These are phyloP conservation scores for Pseudomonodictys pantanalensis DNA, from an alignment of 495 filamentous ascomycete genomes.

Conservation along the genomic window DNA sequence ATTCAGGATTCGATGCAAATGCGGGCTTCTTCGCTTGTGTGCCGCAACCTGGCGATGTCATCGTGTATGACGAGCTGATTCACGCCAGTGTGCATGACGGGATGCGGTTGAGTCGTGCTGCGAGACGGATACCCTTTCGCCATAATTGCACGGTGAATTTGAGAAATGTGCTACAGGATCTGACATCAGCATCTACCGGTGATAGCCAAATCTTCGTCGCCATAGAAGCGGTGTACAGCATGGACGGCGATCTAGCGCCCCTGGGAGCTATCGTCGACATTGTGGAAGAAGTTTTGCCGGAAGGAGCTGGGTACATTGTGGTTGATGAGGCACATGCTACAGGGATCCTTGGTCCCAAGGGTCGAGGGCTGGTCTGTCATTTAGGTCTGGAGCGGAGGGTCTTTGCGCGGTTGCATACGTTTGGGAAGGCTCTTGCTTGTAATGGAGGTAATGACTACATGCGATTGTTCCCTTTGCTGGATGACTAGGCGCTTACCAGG, in stretches of 20 bases:
- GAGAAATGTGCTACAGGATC: conserved; percentile 41
- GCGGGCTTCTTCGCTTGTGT: conserved; percentile 63
- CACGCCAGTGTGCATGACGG: conserved; percentile 79
- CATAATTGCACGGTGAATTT: conserved; percentile 59
- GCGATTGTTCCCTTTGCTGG: not conserved
- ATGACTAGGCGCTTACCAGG: conserved; percentile 8
- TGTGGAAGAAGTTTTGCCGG: conserved; percentile 56
- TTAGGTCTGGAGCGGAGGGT: conserved; percentile 64
- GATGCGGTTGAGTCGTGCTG: conserved; percentile 64
- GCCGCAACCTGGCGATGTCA: conserved; percentile 65
- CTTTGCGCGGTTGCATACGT: conserved; percentile 69
- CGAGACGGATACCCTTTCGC: conserved; percentile 49
- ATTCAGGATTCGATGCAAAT: conserved; percentile 77
- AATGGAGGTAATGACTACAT: conserved; percentile 59
- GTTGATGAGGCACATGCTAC: conserved; percentile 80
- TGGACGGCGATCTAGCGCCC: conserved; percentile 76
- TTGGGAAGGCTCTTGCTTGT: conserved; percentile 72
- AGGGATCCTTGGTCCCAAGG: conserved; percentile 61
- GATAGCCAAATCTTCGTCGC: conserved; percentile 70
- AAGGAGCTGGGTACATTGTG: conserved; percentile 62
- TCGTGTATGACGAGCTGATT: conserved; percentile 71
- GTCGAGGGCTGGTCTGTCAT: conserved; percentile 64
- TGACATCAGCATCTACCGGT: too few species aligned
- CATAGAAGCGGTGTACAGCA: conserved; percentile 76
- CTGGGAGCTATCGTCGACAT: conserved; percentile 56